Evolutionary conservation across 176 grass and related monocot genomes (phyloP), one percentile per base, ranked within the genome.

Genomic region (Carex littledalei): DNA sequence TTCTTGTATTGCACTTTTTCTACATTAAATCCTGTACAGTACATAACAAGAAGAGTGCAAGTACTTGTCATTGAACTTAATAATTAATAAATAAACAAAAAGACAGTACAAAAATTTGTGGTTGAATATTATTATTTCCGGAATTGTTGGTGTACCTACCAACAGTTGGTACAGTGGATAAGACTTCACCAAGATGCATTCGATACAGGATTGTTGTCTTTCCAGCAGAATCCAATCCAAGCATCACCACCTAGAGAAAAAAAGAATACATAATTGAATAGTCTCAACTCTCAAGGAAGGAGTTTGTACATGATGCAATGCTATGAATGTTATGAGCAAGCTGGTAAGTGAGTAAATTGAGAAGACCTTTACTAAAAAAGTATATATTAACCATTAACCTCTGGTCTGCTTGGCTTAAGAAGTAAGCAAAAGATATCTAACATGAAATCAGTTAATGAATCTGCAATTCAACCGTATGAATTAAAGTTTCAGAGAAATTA

Each of bases 1-100:
- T 97, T 97, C 81, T 97, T 94, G 73, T 97, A 97, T 61, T 97
- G 94, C 84, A 97, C 92, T 71, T 97, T 97, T 88, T 97, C 92
- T 11, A 97, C 94, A 11, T 97, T 97, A 84, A 97, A 97, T 76
- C 94, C 94, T 94, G 72, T 58, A 91, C 47, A 53, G 72, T 58
- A 91, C 47, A 53, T 68, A 55, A 67, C 37, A 83, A 31, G 3
- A 57, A 75, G 10, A 18, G 39, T 60, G 80, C n/a, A 60, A 73
- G 22, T 64, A 47, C 8, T 54, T 1, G 24, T 61, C 17, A 63
- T 10, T 60, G 13, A 21, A 81, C 50, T 24, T 21, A 22, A 64
- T 64, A 63, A 82, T 45, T 13, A 11, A 81, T 41, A 61, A 81
- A 37, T 60, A 61, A 62, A 18, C 56, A 62, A 81, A 79, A 43